Percentiles rank a stretch among this genome's conserved stretches.
Evolutionary conservation across 768 basidiomycete genomes (phyloP).

Genomic region (Kwoniella pini): DNA sequence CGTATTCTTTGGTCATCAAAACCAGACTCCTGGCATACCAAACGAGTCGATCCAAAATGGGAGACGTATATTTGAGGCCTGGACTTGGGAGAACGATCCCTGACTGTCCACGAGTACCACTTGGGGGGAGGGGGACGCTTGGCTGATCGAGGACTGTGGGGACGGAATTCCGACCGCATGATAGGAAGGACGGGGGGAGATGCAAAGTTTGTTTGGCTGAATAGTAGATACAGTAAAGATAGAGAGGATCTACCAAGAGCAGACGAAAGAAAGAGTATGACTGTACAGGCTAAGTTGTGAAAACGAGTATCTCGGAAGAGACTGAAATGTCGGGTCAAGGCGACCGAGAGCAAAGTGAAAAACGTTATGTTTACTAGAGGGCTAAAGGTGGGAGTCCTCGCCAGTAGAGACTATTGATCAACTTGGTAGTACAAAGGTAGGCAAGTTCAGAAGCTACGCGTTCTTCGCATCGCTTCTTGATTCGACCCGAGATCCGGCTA

Average conservation of each 20-base stretch:
- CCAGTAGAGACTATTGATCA: constrained; percentile 3
- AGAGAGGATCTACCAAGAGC: not conserved
- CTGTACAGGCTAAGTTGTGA: no score
- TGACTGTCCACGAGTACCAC: constrained; percentile 9
- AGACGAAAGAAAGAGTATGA: no score
- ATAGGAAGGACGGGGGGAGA: not conserved
- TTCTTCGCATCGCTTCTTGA: not conserved
- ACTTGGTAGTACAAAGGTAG: constrained; percentile 9
- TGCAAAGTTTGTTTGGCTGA: not conserved
- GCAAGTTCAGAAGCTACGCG: not conserved
- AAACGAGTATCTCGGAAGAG: not conserved
- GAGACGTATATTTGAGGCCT: not conserved
- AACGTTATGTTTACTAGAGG: not conserved
- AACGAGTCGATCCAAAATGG: not conserved
- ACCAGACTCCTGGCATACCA: not conserved
- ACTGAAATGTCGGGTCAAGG: not conserved
- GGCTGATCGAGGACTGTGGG: constrained; percentile 3
- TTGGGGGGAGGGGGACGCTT: constrained; percentile 1
- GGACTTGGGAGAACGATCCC: constrained; percentile 4
- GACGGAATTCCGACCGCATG: constrained; percentile 14
- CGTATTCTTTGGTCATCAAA: not conserved
- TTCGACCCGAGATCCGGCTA: not conserved
- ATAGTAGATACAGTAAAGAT: not conserved
- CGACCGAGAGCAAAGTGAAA: not conserved
- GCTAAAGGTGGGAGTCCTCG: constrained; percentile 2